phyloP scores from a whole-genome alignment of 225 moss, liverwort and hornwort genomes.

The Takakia lepidozioides region DNA sequence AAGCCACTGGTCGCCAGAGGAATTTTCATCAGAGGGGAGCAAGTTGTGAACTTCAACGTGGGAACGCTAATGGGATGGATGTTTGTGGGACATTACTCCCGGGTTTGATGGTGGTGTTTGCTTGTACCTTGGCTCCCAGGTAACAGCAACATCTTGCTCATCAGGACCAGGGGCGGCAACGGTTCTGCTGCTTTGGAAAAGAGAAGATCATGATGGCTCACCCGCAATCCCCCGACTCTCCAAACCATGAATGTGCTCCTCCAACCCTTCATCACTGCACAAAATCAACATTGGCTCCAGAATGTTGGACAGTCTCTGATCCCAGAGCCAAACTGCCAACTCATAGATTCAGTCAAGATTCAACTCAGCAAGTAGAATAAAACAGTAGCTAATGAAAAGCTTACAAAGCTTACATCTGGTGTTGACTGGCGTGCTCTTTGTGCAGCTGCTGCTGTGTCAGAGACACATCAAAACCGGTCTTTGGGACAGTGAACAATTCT shows the following conservation, averaged over 20 bases:
- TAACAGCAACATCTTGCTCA: slow-evolving; percentile 50
- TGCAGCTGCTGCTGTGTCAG: slow-evolving; percentile 83
- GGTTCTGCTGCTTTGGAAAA: slow-evolving; percentile 92
- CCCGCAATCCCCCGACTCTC: slow-evolving; percentile 70
- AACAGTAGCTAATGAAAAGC: no score
- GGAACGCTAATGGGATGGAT: no score
- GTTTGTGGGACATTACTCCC: no score
- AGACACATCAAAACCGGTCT: slow-evolving; percentile 73
- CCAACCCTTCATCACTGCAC: slow-evolving; percentile 23
- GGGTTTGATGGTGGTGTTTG: no score
- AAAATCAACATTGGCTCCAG: background rate
- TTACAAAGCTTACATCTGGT: slow-evolving; percentile 52
- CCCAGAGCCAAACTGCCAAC: slow-evolving; percentile 77
- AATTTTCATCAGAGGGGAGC: no score
- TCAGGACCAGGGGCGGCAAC: slow-evolving; percentile 60
- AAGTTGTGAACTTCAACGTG: no score
- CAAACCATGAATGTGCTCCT: slow-evolving; percentile 66
- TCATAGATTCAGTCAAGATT: slow-evolving; percentile 65
- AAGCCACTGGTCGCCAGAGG: no score
- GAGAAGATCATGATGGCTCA: slow-evolving; percentile 94
- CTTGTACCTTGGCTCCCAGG: slow-evolving; percentile 71
- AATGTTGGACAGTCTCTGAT: no score
- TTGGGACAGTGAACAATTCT: slow-evolving; percentile 78
- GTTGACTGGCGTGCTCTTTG: slow-evolving; percentile 81
- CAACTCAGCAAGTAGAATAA: no score